Base-by-base conservation (phyloP, 768 basidiomycete genomes). In the Boletus rufocinnamomeus region DNA sequence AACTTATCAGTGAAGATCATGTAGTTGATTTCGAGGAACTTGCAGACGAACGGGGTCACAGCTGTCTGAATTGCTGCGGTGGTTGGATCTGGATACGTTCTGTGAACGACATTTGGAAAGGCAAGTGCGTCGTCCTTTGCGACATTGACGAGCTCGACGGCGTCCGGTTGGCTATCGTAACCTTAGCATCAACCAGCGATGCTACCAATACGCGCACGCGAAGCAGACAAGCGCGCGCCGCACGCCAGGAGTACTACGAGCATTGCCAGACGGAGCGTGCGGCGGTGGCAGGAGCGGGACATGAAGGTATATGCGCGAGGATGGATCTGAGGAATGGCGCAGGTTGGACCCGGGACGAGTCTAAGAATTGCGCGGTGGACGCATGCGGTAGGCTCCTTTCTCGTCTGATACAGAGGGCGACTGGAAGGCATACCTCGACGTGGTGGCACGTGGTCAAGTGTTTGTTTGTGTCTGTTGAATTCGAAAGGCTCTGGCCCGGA, bases 51-150 rank as follows among this genome's bases (percentile, higher is more conserved):
- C 0, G 84, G 84, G 1, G 64, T 61, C n/a, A 87, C 73, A 3
- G 76, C 76, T 0, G 75, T 71, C 16, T 74, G 69, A 78, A 89
- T 87, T 25, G 75, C 75, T 3, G 75, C 75, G 37, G 79, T 74
- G 27, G 84, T 81, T 0, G 82, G 77, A 0, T 68, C 66, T 0
- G 87, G 88, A 64, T 91, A 91, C 0, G 78, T 76, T 27, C 86
- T 79, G 25, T 83, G 80, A 6, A 75, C 77, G 23, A 79, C 72
- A 0, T 68, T 60, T 0, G 88, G 88, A 74, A 80, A 88, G 0
- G 84, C 79, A 0, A 89, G 66, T 0, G 79, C 85, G 61, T 91
- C 88, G 65, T 91, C 87, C 66, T 87, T 87, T 0, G 87, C 75
- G 34, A 89, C 70, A 63, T 88, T 88, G 57, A 89, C 75, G 69